Evolutionary conservation across 179 eudicot species (phyloP).

Genomic region (Dionaea muscipula): DNA sequence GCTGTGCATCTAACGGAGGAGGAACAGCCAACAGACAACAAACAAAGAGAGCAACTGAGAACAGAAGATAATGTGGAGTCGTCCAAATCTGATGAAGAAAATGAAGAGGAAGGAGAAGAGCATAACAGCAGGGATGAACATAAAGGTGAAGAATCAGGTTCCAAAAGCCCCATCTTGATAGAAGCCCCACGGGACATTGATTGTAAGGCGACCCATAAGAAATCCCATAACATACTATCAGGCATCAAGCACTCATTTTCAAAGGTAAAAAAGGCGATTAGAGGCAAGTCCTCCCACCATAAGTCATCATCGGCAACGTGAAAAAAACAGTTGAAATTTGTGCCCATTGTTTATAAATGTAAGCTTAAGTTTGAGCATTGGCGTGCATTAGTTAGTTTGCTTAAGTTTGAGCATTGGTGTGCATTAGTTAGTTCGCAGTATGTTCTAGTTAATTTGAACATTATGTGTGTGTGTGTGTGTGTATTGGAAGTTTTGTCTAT

Average conservation of each 20-base stretch:
- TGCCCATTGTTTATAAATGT: no score
- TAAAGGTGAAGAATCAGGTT: conserved; percentile 14
- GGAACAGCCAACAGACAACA: conserved; percentile 6
- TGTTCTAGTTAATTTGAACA: no score
- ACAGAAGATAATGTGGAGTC: conserved; percentile 12
- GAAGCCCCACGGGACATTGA: conserved; percentile 30
- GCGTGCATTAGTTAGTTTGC: no score
- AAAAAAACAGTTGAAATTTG: no score
- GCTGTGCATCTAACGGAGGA: conserved; percentile 8
- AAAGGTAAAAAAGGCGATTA: conserved; percentile 63
- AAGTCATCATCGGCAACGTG: conserved; percentile 35
- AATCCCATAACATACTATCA: conserved; percentile 46
- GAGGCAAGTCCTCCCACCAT: conserved; percentile 48
- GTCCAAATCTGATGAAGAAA: conserved; percentile 18
- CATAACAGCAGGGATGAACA: conserved; percentile 23
- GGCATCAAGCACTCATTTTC: conserved; percentile 70
- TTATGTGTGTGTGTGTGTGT: no score
- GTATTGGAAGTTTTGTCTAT: no score
- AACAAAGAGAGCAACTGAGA: conserved; percentile 13
- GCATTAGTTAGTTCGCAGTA: no score
- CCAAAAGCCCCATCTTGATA: conserved; percentile 23
- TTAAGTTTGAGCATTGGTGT: no score
- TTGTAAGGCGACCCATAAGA: conserved; percentile 35
- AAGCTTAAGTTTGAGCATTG: no score
- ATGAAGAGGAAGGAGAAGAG: conserved; percentile 25